Percentiles rank a stretch among this genome's conserved stretches.
These are phyloP conservation scores for Gentiana macrophylla DNA, from an alignment of 257 asterid genomes.

Conservation along the genomic window DNA sequence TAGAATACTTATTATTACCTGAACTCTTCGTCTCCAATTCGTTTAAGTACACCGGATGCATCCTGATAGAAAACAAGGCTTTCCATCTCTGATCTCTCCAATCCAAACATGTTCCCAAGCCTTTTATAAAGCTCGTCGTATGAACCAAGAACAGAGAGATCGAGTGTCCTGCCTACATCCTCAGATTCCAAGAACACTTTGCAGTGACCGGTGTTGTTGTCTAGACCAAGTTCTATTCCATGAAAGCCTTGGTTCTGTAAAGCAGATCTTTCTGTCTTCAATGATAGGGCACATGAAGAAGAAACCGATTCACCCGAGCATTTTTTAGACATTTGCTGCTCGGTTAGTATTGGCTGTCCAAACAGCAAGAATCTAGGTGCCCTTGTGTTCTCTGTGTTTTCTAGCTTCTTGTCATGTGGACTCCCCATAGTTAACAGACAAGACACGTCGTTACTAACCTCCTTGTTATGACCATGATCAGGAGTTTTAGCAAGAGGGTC, in stretches of 20 bases:
- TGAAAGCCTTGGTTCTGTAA: conserved; percentile 33
- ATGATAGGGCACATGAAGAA: conserved; percentile 31
- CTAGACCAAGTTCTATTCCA: conserved; percentile 40
- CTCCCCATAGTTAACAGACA: conserved; percentile 71
- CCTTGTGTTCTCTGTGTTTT: conserved; percentile 20
- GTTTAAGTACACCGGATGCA: conserved; percentile 53
- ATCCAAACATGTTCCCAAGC: conserved; percentile 61
- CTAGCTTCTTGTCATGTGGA: conserved; percentile 25
- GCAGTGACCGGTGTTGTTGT: conserved; percentile 65
- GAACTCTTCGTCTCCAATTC: conserved; percentile 68
- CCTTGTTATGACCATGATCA: conserved; percentile 23
- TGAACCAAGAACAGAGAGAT: conserved; percentile 65
- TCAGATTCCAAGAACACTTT: conserved; percentile 86
- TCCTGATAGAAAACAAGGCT: conserved; percentile 52
- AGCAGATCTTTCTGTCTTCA: conserved; percentile 17
- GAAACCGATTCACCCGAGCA: conserved; percentile 24
- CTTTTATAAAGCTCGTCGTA: conserved; percentile 66
- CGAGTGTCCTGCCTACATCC: conserved; percentile 71
- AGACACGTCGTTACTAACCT: conserved; percentile 46
- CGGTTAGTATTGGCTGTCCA: conserved; percentile 95
- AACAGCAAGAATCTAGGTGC: conserved; percentile 69
- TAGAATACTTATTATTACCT: conserved; percentile 23
- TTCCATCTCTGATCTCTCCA: conserved; percentile 47
- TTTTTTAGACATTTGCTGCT: conserved; percentile 70
- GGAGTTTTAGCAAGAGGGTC: conserved; percentile 39